Percentiles rank a stretch among this genome's conserved stretches.
Conservation (phyloP, 176 grass and related monocot species). For the Musa beccarii region DNA sequence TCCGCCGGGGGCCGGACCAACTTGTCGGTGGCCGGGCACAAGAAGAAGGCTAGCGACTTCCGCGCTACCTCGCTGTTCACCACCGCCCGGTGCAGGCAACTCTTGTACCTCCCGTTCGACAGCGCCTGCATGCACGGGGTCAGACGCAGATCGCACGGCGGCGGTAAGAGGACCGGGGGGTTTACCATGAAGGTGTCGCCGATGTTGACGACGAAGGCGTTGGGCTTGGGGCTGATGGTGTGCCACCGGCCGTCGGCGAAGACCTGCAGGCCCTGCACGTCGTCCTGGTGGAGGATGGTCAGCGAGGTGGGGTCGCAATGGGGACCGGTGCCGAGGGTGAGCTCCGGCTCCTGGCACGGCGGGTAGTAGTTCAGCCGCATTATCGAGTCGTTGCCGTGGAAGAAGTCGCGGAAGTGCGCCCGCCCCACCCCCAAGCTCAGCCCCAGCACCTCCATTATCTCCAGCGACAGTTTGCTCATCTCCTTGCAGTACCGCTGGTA, state of each 20-base stretch:
- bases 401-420: constrained; percentile 43
- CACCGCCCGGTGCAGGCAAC: constrained; percentile 78
- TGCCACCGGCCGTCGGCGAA: too few relatives aligned
- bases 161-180: too few relatives aligned
- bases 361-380: too few relatives aligned
- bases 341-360: too few relatives aligned
- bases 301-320: too few relatives aligned
- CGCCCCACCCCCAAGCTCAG: constrained; percentile 45
- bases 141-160: too few relatives aligned
- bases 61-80: constrained; percentile 44
- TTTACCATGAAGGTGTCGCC: constrained; percentile 94
- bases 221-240: constrained; percentile 27
- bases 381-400: constrained; percentile 35
- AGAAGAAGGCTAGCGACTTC: constrained; percentile 74
- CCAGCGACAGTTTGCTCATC: constrained; percentile 69
- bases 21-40: constrained; percentile 70
- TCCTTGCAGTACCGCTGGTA: constrained; percentile 52
- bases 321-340: too few relatives aligned
- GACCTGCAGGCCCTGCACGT: too few relatives aligned
- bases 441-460: constrained; percentile 77
- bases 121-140: constrained; percentile 31
- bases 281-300: too few relatives aligned
- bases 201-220: constrained; percentile 72
- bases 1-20: constrained; percentile 49
- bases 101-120: constrained; percentile 67